phyloP scores from a whole-genome alignment of 108 stramenopile species.

The Poteriospumella lacustris region DNA sequence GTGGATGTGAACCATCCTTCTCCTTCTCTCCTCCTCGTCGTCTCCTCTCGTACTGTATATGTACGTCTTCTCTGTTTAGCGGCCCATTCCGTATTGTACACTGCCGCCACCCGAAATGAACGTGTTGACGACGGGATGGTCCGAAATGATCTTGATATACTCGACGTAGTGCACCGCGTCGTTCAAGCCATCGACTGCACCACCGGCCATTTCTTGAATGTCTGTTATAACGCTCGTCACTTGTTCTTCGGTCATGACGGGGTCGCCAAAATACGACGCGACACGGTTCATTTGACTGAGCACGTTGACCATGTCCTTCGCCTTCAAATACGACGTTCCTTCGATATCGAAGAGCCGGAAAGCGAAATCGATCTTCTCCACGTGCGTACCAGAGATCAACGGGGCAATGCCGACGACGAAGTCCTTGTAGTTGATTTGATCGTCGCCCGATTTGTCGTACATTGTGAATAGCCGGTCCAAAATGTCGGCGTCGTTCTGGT shows the following conservation, averaged over 20 bases:
- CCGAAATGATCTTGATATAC: slow-evolving; percentile 34
- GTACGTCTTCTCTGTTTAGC: too few relatives aligned
- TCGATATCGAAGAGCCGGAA: slow-evolving; percentile 42
- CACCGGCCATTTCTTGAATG: slow-evolving; percentile 35
- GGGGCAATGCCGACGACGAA: slow-evolving; percentile 48
- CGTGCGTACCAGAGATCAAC: slow-evolving; percentile 34
- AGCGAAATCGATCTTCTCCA: slow-evolving; percentile 43
- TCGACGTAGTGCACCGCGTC: slow-evolving; percentile 38
- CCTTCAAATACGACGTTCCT: slow-evolving; percentile 33
- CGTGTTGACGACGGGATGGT: slow-evolving; percentile 41
- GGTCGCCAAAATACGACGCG: slow-evolving; percentile 54
- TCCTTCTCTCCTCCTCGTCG: too few relatives aligned
- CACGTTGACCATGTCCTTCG: slow-evolving; percentile 42
- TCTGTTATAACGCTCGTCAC: slow-evolving; percentile 34
- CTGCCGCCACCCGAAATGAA: slow-evolving; percentile 44
- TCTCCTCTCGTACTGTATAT: too few relatives aligned
- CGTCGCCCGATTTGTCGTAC: slow-evolving; percentile 51
- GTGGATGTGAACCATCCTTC: too few relatives aligned
- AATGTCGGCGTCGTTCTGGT: slow-evolving; percentile 44
- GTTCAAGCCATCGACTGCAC: slow-evolving; percentile 14
- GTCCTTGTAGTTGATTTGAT: slow-evolving; percentile 44
- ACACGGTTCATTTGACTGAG: slow-evolving; percentile 49
- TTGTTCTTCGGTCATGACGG: slow-evolving; percentile 44
- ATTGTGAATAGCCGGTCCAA: slow-evolving; percentile 47
- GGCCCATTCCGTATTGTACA: slow-evolving; percentile 36